Conservation (phyloP, 2,329 filamentous ascomycete species). For the Aureobasidium namibiae region DNA sequence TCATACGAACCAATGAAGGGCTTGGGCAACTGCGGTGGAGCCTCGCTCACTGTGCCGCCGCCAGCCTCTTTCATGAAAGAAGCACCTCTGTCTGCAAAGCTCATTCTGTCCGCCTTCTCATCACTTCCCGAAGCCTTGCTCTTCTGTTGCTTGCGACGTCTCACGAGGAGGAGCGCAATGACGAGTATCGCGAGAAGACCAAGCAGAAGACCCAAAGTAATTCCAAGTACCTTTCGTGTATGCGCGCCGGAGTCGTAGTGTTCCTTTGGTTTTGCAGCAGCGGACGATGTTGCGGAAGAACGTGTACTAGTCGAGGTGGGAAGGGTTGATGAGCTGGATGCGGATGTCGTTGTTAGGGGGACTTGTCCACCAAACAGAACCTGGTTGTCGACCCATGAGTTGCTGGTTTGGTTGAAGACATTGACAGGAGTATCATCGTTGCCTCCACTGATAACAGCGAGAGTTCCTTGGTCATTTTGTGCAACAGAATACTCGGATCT, state of each 20-base stretch:
- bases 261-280: conserved; percentile 19
- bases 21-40: conserved; percentile 16
- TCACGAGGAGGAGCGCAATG: conserved; percentile 60
- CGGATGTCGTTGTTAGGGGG: conserved; percentile 27
- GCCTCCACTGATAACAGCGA: conserved; percentile 74
- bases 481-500: conserved; percentile 67
- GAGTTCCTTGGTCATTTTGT: conserved; percentile 49
- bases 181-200: conserved; percentile 65
- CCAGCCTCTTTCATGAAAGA: conserved; percentile 46
- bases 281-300: conserved; percentile 27
- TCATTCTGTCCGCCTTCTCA: conserved; percentile 39
- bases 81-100: conserved; percentile 43
- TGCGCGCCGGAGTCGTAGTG: conserved; percentile 20
- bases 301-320: conserved; percentile 23
- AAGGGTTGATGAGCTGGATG: conserved; percentile 23
- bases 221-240: conserved; percentile 61
- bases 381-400: conserved; percentile 69
- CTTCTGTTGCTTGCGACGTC: conserved; percentile 52
- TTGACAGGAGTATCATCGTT: conserved; percentile 57
- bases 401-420: conserved; percentile 68
- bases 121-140: conserved; percentile 40
- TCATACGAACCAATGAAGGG: conserved; percentile 11
- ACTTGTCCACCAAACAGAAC: conserved; percentile 45
- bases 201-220: conserved; percentile 72
- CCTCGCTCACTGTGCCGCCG: conserved; percentile 27